phyloP scores from a whole-genome alignment of 2,329 filamentous ascomycete species.

The Bipolaris gigantea region DNA sequence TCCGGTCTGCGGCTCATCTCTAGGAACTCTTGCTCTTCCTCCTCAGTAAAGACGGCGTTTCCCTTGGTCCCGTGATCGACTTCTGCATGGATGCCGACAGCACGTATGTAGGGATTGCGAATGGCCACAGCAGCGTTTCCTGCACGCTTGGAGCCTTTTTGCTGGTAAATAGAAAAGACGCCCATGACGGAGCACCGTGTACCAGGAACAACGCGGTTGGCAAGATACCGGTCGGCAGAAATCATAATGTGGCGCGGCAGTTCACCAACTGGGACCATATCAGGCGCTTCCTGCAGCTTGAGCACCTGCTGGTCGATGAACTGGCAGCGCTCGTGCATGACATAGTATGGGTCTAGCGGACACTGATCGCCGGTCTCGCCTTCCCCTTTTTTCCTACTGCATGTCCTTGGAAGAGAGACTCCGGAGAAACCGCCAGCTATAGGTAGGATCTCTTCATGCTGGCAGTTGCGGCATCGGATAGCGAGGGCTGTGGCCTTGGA shows the following conservation, averaged over 20 bases:
- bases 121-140: conserved; percentile 86
- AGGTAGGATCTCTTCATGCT: conserved; percentile 68
- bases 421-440: conserved; percentile 86
- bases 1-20: conserved; percentile 89
- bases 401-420: conserved; percentile 79
- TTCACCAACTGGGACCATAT: conserved; percentile 96
- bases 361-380: conserved; percentile 75
- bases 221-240: conserved; percentile 93
- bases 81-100: conserved; percentile 89
- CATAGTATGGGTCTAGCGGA: conserved; percentile 92
- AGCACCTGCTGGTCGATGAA: conserved; percentile 99
- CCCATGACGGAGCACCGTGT: conserved; percentile 95
- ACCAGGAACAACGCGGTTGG: conserved; percentile 92
- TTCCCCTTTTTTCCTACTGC: conserved; percentile 64
- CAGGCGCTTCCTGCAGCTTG: conserved; percentile 95
- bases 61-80: conserved; percentile 88
- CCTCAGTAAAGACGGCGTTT: conserved; percentile 80
- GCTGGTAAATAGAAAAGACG: conserved; percentile 97
- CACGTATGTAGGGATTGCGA: conserved; percentile 89
- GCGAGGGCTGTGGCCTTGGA: conserved; percentile 88
- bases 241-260: conserved; percentile 92
- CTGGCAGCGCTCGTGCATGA: conserved; percentile 87
- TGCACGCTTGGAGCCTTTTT: conserved; percentile 79
- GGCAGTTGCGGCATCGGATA: conserved; percentile 87
- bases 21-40: conserved; percentile 94